Evolutionary conservation across 345 rosid genomes (phyloP).

Genomic region (Eucalyptus polyanthemos): DNA sequence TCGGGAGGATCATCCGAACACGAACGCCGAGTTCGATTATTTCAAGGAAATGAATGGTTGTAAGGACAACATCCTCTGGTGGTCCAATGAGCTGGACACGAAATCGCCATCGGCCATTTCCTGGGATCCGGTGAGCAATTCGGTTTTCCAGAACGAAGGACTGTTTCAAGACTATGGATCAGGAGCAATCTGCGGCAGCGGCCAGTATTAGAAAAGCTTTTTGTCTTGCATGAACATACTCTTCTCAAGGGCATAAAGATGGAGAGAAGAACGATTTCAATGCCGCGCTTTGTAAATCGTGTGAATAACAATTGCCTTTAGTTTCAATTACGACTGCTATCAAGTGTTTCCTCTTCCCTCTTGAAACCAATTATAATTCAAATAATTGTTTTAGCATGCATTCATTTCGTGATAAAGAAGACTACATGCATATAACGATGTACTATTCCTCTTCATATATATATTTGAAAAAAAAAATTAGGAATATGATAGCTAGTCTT

Average conservation of each 20-base stretch:
- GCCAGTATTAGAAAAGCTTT: not conserved
- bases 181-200: not conserved
- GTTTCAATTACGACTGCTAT: not conserved
- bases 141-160: constrained; percentile 22
- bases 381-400: not conserved
- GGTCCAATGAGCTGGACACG: constrained; percentile 54
- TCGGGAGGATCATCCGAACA: constrained; percentile 9
- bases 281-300: constrained; percentile 32
- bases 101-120: constrained; percentile 47
- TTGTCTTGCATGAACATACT: not conserved
- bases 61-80: constrained; percentile 40
- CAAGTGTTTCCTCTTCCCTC: not conserved
- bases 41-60: constrained; percentile 33
- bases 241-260: not conserved
- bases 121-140: constrained; percentile 48
- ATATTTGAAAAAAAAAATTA: not conserved
- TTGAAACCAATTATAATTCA: not conserved
- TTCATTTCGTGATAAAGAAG: not conserved
- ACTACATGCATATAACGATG: not conserved
- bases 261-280: not conserved
- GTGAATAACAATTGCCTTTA: constrained; percentile 36
- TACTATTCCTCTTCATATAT: not conserved
- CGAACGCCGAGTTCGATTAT: constrained; percentile 34
- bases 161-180: constrained; percentile 58
- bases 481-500: not conserved